phyloP scores from a whole-genome alignment of 208 protist genomes.

The Porcisia hertigi region DNA sequence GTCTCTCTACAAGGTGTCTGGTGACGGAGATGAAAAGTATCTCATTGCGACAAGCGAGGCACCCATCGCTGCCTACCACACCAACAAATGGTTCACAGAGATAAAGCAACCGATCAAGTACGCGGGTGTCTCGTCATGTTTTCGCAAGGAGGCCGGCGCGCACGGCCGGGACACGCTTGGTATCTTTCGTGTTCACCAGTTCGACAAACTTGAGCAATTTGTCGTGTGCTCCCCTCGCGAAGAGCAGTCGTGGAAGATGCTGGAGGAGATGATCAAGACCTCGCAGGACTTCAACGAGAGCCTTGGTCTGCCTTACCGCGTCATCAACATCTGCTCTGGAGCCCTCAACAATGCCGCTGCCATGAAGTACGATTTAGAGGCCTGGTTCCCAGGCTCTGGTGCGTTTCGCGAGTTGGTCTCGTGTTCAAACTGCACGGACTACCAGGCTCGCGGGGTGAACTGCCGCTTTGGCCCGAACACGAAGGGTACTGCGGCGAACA shows the following conservation, averaged over 20 bases:
- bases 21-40: conserved; percentile 99
- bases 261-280: conserved; percentile 92
- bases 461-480: conserved; percentile 89
- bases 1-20: conserved; percentile 98
- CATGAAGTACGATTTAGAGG: conserved; percentile 99
- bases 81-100: conserved; percentile 92
- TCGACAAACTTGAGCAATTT: conserved; percentile 98
- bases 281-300: conserved; percentile 95
- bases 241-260: conserved; percentile 87
- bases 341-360: conserved; percentile 99
- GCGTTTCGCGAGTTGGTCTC: conserved; percentile 99
- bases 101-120: conserved; percentile 95
- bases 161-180: conserved; percentile 95
- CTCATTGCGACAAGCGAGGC: conserved; percentile 99
- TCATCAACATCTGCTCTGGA: conserved; percentile 94
- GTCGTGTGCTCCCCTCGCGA: conserved; percentile 91
- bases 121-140: conserved; percentile 98
- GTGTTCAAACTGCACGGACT: conserved; percentile 99
- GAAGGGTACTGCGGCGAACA: conserved; percentile 63
- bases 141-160: conserved; percentile 99
- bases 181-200: conserved; percentile 97
- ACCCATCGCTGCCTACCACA: conserved; percentile 98
- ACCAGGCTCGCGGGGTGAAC: conserved; percentile 95
- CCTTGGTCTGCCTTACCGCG: conserved; percentile 93
- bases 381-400: conserved; percentile 97